A percentile compares a stretch with the other conserved stretches of the same genome.
These are phyloP conservation scores for Quercus lobata DNA, from an alignment of 331 rosid species.

Conservation along the genomic window DNA sequence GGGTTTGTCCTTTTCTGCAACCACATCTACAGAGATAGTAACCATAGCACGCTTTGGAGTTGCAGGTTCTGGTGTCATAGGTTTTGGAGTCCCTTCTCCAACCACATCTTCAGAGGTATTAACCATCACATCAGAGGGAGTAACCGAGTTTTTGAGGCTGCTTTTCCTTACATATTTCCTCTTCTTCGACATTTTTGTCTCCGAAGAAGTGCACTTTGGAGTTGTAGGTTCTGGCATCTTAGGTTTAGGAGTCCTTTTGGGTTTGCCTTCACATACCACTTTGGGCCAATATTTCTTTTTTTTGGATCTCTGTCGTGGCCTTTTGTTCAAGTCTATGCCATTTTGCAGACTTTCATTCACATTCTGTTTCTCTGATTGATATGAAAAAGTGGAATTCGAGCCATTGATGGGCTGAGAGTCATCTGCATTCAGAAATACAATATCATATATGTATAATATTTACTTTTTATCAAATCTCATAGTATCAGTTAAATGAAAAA, in stretches of 20 bases:
- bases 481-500: background rate
- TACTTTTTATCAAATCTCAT: background rate
- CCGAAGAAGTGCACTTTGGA: background rate
- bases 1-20: no score
- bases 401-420: background rate
- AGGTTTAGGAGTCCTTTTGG: background rate
- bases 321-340: background rate
- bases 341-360: background rate
- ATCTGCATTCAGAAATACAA: background rate
- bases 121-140: background rate
- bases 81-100: background rate
- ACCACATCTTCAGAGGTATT: background rate
- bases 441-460: background rate
- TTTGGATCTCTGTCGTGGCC: background rate
- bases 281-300: slow-evolving; percentile 30
- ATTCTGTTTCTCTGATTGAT: background rate
- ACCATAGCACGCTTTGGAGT: slow-evolving; percentile 5
- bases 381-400: background rate
- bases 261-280: slow-evolving; percentile 1
- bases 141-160: background rate
- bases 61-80: slow-evolving; percentile 28
- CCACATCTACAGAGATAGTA: no score
- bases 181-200: background rate
- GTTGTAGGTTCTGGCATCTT: slow-evolving; percentile 31
- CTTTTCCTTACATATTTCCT: slow-evolving; percentile 1